Percentiles rank a stretch among this genome's conserved stretches.
Conservation (phyloP, 2,329 filamentous ascomycete species). For the Lachnellula arida region DNA sequence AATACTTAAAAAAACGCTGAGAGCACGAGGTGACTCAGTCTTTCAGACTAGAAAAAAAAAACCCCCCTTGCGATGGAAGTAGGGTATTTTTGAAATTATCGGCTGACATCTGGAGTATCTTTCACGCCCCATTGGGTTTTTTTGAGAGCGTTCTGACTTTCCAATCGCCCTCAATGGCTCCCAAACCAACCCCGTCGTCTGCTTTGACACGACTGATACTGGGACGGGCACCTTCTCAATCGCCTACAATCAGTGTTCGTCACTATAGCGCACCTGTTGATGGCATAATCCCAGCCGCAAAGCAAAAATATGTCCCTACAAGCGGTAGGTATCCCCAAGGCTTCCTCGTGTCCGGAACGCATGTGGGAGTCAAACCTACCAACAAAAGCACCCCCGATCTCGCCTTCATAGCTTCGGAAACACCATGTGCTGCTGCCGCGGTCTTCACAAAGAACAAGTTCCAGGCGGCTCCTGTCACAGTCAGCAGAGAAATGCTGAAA, state of each 20-base stretch:
- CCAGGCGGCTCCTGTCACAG: conserved; percentile 89
- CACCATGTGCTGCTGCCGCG: conserved; percentile 79
- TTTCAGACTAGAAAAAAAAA: not conserved
- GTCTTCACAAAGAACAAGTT: conserved; percentile 99
- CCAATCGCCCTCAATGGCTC: conserved; percentile 24
- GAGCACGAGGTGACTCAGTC: not conserved
- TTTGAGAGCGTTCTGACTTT: not conserved
- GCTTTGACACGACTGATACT: conserved; percentile 21
- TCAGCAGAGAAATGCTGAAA: conserved; percentile 69
- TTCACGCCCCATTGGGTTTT: not conserved
- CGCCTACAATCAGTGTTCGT: conserved; percentile 30
- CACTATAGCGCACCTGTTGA: conserved; percentile 56
- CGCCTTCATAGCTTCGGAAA: conserved; percentile 80
- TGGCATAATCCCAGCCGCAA: conserved; percentile 64
- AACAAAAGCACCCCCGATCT: conserved; percentile 92
- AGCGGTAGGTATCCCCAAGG: conserved; percentile 85
- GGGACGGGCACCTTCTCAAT: conserved; percentile 21
- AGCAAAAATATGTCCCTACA: conserved; percentile 85
- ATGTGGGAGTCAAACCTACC: conserved; percentile 88
- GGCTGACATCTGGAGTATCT: not conserved
- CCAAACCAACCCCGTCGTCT: conserved; percentile 19
- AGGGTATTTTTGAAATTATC: not conserved
- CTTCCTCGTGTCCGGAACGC: conserved; percentile 79
- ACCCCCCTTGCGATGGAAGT: not conserved
- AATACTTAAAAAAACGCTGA: not conserved